phyloP scores from a whole-genome alignment of 257 asterid genomes.

The Gynochthodes officinalis region DNA sequence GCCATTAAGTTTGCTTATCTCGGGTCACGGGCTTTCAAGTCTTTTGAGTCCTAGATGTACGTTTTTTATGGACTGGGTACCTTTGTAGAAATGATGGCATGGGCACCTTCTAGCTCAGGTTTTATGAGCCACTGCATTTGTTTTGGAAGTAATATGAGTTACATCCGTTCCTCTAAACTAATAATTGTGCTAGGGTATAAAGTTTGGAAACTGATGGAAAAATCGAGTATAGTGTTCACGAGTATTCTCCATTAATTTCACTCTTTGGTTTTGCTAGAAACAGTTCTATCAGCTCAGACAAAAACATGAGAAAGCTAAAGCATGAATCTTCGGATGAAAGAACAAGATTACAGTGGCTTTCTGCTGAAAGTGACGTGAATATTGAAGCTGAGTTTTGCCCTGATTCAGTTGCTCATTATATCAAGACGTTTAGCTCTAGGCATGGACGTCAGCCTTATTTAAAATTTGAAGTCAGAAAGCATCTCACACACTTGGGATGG shows the following conservation, averaged over 20 bases:
- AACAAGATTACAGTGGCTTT: slow-evolving; percentile 29
- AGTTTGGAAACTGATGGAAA: neutral
- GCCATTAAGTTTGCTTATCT: too few species aligned
- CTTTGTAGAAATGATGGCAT: too few species aligned
- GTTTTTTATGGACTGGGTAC: too few species aligned
- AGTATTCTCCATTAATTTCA: slow-evolving; percentile 20
- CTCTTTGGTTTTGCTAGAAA: slow-evolving; percentile 21
- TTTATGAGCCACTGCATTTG: neutral
- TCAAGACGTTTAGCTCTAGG: slow-evolving; percentile 8
- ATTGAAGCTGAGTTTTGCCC: slow-evolving; percentile 46
- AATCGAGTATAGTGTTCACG: neutral
- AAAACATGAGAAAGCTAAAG: slow-evolving; percentile 10
- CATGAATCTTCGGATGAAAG: slow-evolving; percentile 21
- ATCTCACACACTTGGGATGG: slow-evolving; percentile 68
- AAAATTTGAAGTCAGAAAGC: slow-evolving; percentile 42
- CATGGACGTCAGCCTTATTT: neutral
- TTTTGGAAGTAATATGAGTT: neutral
- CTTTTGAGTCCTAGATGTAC: too few species aligned
- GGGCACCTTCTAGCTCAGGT: neutral
- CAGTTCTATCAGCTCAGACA: slow-evolving; percentile 16
- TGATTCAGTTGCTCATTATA: slow-evolving; percentile 35
- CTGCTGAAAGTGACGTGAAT: slow-evolving; percentile 34
- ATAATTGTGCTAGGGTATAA: neutral
- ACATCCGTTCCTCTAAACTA: neutral
- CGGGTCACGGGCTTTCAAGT: too few species aligned